These are phyloP conservation scores for Dimargaris xerosporica DNA, from an alignment of 192 early-diverging fungal species.

Conservation along the genomic window DNA sequence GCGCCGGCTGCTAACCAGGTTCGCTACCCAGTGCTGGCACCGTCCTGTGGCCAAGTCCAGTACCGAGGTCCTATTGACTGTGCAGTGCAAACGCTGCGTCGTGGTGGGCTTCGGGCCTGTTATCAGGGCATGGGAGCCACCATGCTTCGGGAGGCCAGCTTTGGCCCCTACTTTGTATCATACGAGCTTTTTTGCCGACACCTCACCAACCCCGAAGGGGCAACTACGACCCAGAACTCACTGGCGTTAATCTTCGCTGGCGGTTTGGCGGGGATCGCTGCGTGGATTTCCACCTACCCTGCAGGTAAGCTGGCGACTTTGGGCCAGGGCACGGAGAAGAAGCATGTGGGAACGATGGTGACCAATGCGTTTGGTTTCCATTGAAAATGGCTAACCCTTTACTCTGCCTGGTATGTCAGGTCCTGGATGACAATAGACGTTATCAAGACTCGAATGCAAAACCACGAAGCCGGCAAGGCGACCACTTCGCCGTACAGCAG, in stretches of 20 bases:
- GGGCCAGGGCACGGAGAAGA: not conserved
- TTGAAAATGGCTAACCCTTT: too few relatives aligned
- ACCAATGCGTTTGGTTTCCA: too few relatives aligned
- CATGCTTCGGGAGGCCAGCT: conserved; percentile 31
- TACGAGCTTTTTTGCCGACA: conserved; percentile 31
- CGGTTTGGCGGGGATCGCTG: conserved; percentile 36
- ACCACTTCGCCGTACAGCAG: conserved; percentile 24
- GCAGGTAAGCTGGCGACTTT: conserved; percentile 23
- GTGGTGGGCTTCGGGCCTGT: conserved; percentile 33
- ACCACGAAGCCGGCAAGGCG: conserved; percentile 22
- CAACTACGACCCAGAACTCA: conserved; percentile 24
- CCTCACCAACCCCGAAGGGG: conserved; percentile 19
- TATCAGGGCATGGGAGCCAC: conserved; percentile 34
- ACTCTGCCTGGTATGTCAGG: too few relatives aligned
- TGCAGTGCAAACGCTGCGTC: conserved; percentile 24
- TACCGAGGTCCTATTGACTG: conserved; percentile 38
- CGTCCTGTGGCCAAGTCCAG: conserved; percentile 11
- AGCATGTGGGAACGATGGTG: too few relatives aligned
- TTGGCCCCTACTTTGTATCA: conserved; percentile 39
- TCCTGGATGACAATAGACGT: too few relatives aligned
- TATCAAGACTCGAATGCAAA: conserved; percentile 41
- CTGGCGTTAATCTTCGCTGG: conserved; percentile 32
- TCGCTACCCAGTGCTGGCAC: too few relatives aligned
- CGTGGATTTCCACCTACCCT: conserved; percentile 39
- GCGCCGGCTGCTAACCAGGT: too few relatives aligned